A percentile compares a stretch with the other conserved stretches of the same genome.
Evolutionary conservation across 1,139 yeast species (phyloP).

Genomic region (Oligophagozyma castellii): DNA sequence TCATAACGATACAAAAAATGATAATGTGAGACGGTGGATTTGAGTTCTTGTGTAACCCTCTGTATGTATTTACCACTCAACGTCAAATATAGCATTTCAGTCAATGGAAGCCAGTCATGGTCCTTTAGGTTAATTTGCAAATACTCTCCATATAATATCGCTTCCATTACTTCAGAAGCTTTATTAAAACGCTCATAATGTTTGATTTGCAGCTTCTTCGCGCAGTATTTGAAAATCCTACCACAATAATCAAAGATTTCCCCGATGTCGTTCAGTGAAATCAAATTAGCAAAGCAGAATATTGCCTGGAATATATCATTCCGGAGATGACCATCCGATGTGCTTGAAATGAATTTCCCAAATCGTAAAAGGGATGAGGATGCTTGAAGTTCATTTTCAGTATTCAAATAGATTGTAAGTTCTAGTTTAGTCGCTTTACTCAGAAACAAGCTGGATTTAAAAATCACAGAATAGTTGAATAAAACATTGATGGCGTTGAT

Average conservation of each 20-base stretch:
- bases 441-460: constrained; percentile 6
- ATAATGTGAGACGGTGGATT: constrained; percentile 9
- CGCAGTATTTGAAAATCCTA: constrained; percentile 6
- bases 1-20: constrained; percentile 19
- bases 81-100: constrained; percentile 12
- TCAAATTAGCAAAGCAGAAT: constrained; percentile 12
- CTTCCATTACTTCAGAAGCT: constrained; percentile 14
- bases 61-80: constrained; percentile 14
- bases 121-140: constrained; percentile 5
- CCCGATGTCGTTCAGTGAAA: constrained; percentile 6
- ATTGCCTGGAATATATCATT: constrained; percentile 8
- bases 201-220: constrained; percentile 5
- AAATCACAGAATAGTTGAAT: constrained; percentile 18
- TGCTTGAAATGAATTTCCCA: constrained; percentile 13
- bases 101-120: constrained; percentile 10
- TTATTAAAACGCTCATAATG: constrained; percentile 4
- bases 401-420: constrained; percentile 4
- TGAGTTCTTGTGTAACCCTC: constrained; percentile 7
- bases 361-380: constrained; percentile 12
- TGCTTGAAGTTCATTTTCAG: constrained; percentile 3
- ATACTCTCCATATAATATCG: constrained; percentile 11
- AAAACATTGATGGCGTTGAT: constrained; percentile 23
- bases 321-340: constrained; percentile 4
- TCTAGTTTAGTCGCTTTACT: constrained; percentile 8
- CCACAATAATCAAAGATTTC: constrained; percentile 10